These are phyloP conservation scores for Diaporthe sp. DNA, from an alignment of 2,329 filamentous ascomycete species.

Conservation along the genomic window DNA sequence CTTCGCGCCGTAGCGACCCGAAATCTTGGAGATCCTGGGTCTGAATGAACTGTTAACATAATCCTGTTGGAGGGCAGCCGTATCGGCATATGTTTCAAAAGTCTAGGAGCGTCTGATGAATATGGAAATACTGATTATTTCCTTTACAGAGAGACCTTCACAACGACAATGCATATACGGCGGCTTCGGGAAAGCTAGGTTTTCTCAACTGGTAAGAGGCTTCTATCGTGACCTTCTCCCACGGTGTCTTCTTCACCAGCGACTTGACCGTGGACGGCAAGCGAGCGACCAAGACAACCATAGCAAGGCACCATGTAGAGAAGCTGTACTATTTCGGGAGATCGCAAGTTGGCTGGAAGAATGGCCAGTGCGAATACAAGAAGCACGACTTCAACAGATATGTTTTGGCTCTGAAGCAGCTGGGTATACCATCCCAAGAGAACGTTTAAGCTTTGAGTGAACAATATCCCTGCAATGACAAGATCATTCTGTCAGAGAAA, in stretches of 20 bases:
- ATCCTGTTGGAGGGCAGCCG: not conserved
- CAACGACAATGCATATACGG: not conserved
- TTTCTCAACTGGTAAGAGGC: slow-evolving; percentile 9
- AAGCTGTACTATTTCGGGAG: not conserved
- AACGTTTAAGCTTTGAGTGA: too few relatives aligned
- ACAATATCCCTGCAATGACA: too few relatives aligned
- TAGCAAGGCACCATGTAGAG: not conserved
- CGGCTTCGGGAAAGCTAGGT: not conserved
- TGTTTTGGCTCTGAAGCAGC: too few relatives aligned
- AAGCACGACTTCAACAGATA: too few relatives aligned
- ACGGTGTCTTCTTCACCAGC: slow-evolving; percentile 13
- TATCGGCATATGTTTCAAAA: not conserved
- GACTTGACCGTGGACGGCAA: not conserved
- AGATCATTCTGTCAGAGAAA: too few relatives aligned
- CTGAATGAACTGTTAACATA: not conserved
- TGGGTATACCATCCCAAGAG: too few relatives aligned
- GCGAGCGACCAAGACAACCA: not conserved
- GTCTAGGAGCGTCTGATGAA: not conserved
- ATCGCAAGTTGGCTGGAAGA: too few relatives aligned
- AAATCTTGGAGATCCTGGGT: too few relatives aligned
- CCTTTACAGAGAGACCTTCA: not conserved
- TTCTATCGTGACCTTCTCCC: not conserved
- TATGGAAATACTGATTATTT: not conserved
- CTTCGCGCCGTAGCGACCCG: too few relatives aligned
- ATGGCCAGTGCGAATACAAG: too few relatives aligned